Base-by-base conservation (phyloP, 495 filamentous ascomycete species). In the Daldinia bambusicola region DNA sequence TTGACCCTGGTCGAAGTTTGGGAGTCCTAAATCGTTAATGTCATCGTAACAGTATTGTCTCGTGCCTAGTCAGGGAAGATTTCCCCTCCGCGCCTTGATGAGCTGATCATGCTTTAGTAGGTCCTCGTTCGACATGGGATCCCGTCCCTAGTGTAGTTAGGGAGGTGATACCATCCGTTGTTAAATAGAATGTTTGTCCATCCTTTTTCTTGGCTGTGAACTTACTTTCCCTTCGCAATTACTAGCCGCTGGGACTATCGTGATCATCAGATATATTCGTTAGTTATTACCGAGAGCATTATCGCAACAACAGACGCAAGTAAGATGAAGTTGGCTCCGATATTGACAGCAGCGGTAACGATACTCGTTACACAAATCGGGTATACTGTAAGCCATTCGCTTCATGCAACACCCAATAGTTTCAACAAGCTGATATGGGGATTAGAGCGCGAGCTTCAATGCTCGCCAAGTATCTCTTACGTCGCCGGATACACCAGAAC, bases 291-390 rank as follows among this genome's bases (percentile, higher is more conserved):
- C 40, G 10, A 67, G 20, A 55, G 38, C 2, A 53, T 4, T 10
- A 14, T 30, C 7, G 6, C 20, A 51, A 52, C 18, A 36, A 10
- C 34, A 36, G 34, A 36, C 34, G 34, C 22, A 59, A 12, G 26
- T 43, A 69, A 1, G 36, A 70, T 70, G 67, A 70, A 70, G 34
- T 55, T 48, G 6, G 48, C 38, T 22, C 16, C 53, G 10, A 26
- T 32, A 34, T 30, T 60, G 20, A 55, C 31, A 7, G 45, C 43
- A 50, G 26, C 55, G 8, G 43, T 37, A 22, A 45, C 37, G 13
- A 13, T 64, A 22, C 45, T 60, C 30, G 59, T 64, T 20, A 30
- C 48, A 48, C 59, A 69, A 22, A 62, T 57, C 10, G 65, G 31
- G 32, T 40, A 26, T 31, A 36, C 41, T 53, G 66, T 69, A 63